A percentile compares a stretch with the other conserved stretches of the same genome.
Conservation (phyloP, 108 stramenopile genomes). For the Asterionellopsis glacialis region DNA sequence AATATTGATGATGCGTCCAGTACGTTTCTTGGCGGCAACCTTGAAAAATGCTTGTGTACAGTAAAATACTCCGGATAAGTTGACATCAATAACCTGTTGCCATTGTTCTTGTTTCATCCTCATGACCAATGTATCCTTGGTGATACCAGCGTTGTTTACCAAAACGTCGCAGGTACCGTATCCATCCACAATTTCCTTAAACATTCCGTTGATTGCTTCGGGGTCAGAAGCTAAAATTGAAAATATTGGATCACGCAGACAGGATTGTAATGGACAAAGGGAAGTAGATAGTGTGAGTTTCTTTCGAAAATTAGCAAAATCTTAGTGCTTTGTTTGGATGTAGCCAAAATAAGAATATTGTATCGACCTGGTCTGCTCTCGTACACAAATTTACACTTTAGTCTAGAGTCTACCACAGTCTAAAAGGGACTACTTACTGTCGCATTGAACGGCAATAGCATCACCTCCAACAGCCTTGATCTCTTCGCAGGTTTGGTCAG, state of each 20-base stretch:
- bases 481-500: conserved; percentile 73
- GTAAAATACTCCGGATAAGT: conserved; percentile 95
- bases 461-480: conserved; percentile 80
- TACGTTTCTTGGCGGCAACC: conserved; percentile 85
- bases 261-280: background rate
- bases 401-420: too few relatives aligned
- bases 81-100: conserved; percentile 94
- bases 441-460: conserved; percentile 83
- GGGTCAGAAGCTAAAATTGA: conserved; percentile 48
- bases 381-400: too few relatives aligned
- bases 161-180: conserved; percentile 88
- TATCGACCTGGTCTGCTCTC: too few relatives aligned
- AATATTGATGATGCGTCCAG: conserved; percentile 96
- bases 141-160: conserved; percentile 98
- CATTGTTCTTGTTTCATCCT: conserved; percentile 94
- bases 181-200: conserved; percentile 63
- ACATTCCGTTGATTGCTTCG: conserved; percentile 76
- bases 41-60: conserved; percentile 92
- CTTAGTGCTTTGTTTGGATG: too few relatives aligned
- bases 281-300: background rate
- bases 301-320: background rate
- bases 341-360: too few relatives aligned
- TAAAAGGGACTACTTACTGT: conserved; percentile 59
- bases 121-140: conserved; percentile 86
- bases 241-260: too few relatives aligned